Evolutionary conservation across 2,329 filamentous ascomycete genomes (phyloP).

Genomic region (Malbranchea zuffiana): DNA sequence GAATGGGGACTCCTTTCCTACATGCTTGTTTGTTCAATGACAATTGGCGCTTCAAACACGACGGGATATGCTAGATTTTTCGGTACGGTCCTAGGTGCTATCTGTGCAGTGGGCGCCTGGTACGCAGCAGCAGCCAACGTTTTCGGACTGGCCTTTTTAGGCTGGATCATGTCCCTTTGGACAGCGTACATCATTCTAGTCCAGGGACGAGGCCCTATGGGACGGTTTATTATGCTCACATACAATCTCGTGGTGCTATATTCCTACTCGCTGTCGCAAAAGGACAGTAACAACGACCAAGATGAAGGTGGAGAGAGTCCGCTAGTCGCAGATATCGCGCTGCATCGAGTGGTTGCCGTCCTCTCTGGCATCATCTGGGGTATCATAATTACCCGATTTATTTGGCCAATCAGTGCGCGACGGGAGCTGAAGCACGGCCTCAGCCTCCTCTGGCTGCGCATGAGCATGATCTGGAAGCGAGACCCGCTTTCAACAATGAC

Average conservation of each 20-base stretch:
- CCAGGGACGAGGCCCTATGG: conserved; percentile 74
- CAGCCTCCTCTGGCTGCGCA: conserved; percentile 81
- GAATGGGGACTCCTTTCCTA: conserved; percentile 96
- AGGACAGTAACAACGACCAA: conserved; percentile 66
- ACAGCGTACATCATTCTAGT: conserved; percentile 87
- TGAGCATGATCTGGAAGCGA: conserved; percentile 92
- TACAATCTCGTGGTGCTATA: conserved; percentile 95
- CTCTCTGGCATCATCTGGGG: conserved; percentile 84
- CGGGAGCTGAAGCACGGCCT: conserved; percentile 81
- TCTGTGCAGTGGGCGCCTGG: conserved; percentile 68
- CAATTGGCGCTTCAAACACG: conserved; percentile 88
- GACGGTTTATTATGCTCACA: conserved; percentile 84
- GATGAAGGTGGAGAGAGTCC: conserved; percentile 79
- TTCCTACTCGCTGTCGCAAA: conserved; percentile 75
- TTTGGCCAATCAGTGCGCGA: conserved; percentile 90
- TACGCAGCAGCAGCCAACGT: conserved; percentile 62
- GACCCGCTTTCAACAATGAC: conserved; percentile 70
- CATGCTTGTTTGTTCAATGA: conserved; percentile 98
- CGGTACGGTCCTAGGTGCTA: conserved; percentile 72
- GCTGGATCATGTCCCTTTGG: conserved; percentile 67
- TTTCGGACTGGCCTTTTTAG: conserved; percentile 64
- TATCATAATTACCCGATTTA: conserved; percentile 72
- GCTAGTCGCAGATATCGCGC: conserved; percentile 74
- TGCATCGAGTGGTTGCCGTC: conserved; percentile 79
- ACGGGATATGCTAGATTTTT: conserved; percentile 78